Percentiles rank a stretch among this genome's conserved stretches.
These are phyloP conservation scores for Atkinsonella hypoxylon DNA, from an alignment of 2,329 filamentous ascomycete species.

Conservation along the genomic window DNA sequence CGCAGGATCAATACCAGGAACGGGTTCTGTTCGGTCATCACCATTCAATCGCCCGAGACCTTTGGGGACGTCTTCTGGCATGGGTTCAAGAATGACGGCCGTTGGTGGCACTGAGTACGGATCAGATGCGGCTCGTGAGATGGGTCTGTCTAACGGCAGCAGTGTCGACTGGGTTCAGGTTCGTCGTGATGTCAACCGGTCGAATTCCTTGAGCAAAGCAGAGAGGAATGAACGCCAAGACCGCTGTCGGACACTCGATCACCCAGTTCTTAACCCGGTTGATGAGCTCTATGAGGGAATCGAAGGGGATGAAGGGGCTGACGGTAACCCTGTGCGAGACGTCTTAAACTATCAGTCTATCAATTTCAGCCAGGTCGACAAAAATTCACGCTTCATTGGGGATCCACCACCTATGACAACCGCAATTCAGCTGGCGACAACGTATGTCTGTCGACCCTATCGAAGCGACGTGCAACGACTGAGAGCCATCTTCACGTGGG, in stretches of 20 bases:
- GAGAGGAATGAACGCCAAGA: constrained; percentile 78
- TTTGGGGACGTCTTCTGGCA: constrained; percentile 22
- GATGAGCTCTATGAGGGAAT: constrained; percentile 77
- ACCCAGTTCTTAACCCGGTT: constrained; percentile 76
- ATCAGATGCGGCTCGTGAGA: constrained; percentile 52
- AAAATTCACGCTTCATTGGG: constrained; percentile 83
- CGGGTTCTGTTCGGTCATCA: constrained; percentile 29
- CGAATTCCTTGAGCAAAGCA: constrained; percentile 82
- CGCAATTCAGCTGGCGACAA: constrained; percentile 71
- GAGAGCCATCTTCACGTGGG: constrained; percentile 94
- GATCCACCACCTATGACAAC: constrained; percentile 74
- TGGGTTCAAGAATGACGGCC: constrained; percentile 31
- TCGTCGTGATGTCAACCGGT: constrained; percentile 86
- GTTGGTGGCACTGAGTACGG: constrained; percentile 24
- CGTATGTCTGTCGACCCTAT: constrained; percentile 88
- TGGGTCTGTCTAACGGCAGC: constrained; percentile 47
- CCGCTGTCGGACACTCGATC: constrained; percentile 87
- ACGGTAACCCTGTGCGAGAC: constrained; percentile 72
- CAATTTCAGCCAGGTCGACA: constrained; percentile 83
- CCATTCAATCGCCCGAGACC: constrained; percentile 31
- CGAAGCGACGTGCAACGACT: constrained; percentile 86
- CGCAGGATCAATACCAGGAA: constrained; percentile 31
- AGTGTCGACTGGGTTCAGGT: constrained; percentile 93
- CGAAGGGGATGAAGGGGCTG: constrained; percentile 80
- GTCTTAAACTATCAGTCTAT: constrained; percentile 70